Base-by-base conservation (phyloP, 2,329 filamentous ascomycete genomes). In the Aspergillus versicolor region DNA sequence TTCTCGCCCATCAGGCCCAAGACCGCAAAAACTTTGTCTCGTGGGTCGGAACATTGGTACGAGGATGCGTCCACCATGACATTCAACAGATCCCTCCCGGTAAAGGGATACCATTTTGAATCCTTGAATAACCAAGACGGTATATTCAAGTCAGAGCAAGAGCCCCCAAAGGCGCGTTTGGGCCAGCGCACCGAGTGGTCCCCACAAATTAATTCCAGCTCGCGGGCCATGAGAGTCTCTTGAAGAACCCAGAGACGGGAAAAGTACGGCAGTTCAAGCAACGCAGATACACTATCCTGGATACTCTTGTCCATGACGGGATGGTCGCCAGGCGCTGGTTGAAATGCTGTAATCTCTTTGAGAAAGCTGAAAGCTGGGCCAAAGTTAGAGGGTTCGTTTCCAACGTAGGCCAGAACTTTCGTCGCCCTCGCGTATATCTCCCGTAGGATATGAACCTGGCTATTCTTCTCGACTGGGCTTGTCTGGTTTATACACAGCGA, bases 1-100 rank as follows among this genome's bases (percentile, higher is more conserved):
- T 45, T 50, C n/a, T 50, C 38, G n/a, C n/a, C 24, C 32, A 50
- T 44, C 15, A 56, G 30, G 17, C 45, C 45, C 34, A 51, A 15
- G 5, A 50, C 17, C 0, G 45, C 53, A 45, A 56, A 56, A 3
- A 56, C 40, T 19, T 51, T 56, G 32, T 50, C 53, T 27, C 53
- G 45, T 22, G 53, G 53, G 13, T 56, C 53, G 32, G 38, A 44
- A 15, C 46, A 56, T 12, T 56, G n/a, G 11, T 56, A 56, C 0
- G 19, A 30, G 3, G 45, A 56, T 34, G 12, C 17, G 5, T 45
- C 11, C 3, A 42, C 19, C 15, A 56, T 5, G 15, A 56, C 30
- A 17, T 22, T 24, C 3, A 50, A 17, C 4, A 56, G 8, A 38
- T 56, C 46, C 3, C 21, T 19, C 19, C 41, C 41, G 1, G 15